These are phyloP conservation scores for Celoporthe dispersa DNA, from an alignment of 2,329 filamentous ascomycete genomes.

Conservation along the genomic window DNA sequence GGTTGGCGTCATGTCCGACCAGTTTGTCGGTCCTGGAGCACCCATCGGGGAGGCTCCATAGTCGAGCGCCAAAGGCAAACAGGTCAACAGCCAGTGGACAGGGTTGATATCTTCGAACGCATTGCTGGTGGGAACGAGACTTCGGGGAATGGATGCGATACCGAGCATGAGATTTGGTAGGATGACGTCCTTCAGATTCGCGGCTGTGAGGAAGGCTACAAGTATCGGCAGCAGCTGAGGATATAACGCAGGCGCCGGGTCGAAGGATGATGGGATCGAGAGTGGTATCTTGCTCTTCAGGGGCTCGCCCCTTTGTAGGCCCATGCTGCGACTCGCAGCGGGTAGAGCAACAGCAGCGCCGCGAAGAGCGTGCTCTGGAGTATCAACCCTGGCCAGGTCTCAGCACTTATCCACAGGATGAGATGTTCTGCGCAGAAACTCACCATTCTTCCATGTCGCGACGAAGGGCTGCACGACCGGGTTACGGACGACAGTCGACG, in stretches of 20 bases:
- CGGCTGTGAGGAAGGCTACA: slow-evolving; percentile 74
- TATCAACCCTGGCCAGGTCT: slow-evolving; percentile 47
- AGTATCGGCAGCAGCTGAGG: slow-evolving; percentile 77
- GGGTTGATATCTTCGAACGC: slow-evolving; percentile 62
- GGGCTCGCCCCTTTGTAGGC: slow-evolving; percentile 44
- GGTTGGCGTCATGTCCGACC: slow-evolving; percentile 19
- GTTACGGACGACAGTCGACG: slow-evolving; percentile 53
- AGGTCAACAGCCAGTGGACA: slow-evolving; percentile 79
- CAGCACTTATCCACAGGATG: neutral
- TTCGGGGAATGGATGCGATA: slow-evolving; percentile 74
- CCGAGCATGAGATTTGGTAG: slow-evolving; percentile 83
- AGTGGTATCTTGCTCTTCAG: slow-evolving; percentile 42
- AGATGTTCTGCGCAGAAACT: slow-evolving; percentile 20
- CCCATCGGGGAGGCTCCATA: slow-evolving; percentile 31
- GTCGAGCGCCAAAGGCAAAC: slow-evolving; percentile 66
- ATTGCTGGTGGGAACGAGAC: slow-evolving; percentile 69
- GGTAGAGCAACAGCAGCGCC: slow-evolving; percentile 58
- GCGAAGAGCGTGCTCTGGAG: slow-evolving; percentile 43
- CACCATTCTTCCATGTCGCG: slow-evolving; percentile 55
- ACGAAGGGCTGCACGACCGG: slow-evolving; percentile 50
- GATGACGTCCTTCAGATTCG: slow-evolving; percentile 63
- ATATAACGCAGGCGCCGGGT: slow-evolving; percentile 90
- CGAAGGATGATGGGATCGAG: slow-evolving; percentile 75
- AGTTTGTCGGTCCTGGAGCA: slow-evolving; percentile 32
- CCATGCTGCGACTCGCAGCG: slow-evolving; percentile 60